Conservation (phyloP, 1,284 basidiomycete genomes). For the Apiotrichum gracile region DNA sequence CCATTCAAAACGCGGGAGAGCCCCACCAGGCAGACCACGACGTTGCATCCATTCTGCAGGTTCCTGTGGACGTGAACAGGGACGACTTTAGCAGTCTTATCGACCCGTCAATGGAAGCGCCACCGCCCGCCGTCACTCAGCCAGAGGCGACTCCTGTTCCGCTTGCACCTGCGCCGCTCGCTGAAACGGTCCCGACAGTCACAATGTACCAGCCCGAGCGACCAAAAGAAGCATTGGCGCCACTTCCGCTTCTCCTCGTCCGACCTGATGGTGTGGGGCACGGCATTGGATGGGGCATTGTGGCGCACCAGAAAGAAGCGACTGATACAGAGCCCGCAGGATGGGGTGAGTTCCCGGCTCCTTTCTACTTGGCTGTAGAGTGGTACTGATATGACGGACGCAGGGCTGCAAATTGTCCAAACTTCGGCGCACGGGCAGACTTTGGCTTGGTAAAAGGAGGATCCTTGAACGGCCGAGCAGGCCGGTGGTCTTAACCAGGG, state of each 20-base stretch:
- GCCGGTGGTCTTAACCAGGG: background rate
- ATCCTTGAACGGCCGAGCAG: background rate
- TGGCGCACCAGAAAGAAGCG: constrained; percentile 6
- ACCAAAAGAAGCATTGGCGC: background rate
- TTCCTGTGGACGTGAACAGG: background rate
- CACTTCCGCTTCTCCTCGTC: constrained; percentile 24
- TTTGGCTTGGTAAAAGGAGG: background rate
- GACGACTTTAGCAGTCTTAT: constrained; percentile 5
- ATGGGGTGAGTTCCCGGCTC: constrained; percentile 5
- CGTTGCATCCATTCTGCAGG: background rate
- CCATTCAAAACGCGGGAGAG: constrained; percentile 21
- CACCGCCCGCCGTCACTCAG: background rate
- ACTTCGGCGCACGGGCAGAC: constrained; percentile 3
- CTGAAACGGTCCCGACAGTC: background rate
- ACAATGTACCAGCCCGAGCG: constrained; percentile 1
- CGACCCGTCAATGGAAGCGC: background rate
- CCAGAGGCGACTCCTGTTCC: background rate
- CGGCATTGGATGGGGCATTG: constrained; percentile 22
- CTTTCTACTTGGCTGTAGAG: background rate
- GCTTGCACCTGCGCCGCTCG: background rate
- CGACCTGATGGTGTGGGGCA: constrained; percentile 24
- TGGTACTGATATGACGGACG: constrained; percentile 11
- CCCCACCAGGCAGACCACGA: background rate
- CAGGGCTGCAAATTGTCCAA: constrained; percentile 12
- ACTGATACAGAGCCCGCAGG: background rate